Conservation (phyloP, 495 filamentous ascomycete species). For the Recurvomyces mirabilis region DNA sequence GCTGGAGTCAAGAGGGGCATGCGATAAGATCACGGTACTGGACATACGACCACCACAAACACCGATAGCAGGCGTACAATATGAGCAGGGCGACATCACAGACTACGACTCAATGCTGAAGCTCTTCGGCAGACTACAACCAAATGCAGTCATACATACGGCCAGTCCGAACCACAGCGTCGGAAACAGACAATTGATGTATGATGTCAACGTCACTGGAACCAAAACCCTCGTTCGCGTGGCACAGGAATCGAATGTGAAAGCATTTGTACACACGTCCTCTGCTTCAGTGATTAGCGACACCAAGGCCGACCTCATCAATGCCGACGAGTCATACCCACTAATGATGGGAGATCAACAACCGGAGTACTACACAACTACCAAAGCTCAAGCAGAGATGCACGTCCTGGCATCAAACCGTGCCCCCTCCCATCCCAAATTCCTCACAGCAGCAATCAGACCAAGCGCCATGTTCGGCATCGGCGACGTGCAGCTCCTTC, state of each 20-base stretch:
- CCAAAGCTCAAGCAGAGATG: conserved; percentile 71
- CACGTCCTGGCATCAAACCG: conserved; percentile 80
- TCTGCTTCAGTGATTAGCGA: conserved; percentile 81
- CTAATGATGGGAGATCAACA: conserved; percentile 58
- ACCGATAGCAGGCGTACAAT: conserved; percentile 51
- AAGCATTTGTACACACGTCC: conserved; percentile 90
- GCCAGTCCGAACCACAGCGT: conserved; percentile 36
- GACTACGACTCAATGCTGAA: conserved; percentile 49
- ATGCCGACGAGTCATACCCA: conserved; percentile 82
- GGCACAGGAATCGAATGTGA: conserved; percentile 63
- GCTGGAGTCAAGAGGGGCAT: conserved; percentile 35
- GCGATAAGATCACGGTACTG: conserved; percentile 63
- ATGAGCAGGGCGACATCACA: conserved; percentile 83
- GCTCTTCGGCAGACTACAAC: conserved; percentile 58
- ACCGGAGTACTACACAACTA: conserved; percentile 72
- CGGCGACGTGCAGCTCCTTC: conserved; percentile 48
- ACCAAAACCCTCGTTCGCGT: conserved; percentile 69
- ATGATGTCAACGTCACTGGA: conserved; percentile 87
- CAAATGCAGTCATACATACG: conserved; percentile 90
- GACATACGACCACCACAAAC: conserved; percentile 62
- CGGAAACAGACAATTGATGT: conserved; percentile 38
- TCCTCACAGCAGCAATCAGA: conserved; percentile 22
- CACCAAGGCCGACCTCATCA: conserved; percentile 66
- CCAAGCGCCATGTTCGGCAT: conserved; percentile 23
- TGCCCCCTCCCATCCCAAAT: conserved; percentile 36